These are phyloP conservation scores for Collariella sp. DNA, from an alignment of 495 filamentous ascomycete genomes.

Conservation along the genomic window DNA sequence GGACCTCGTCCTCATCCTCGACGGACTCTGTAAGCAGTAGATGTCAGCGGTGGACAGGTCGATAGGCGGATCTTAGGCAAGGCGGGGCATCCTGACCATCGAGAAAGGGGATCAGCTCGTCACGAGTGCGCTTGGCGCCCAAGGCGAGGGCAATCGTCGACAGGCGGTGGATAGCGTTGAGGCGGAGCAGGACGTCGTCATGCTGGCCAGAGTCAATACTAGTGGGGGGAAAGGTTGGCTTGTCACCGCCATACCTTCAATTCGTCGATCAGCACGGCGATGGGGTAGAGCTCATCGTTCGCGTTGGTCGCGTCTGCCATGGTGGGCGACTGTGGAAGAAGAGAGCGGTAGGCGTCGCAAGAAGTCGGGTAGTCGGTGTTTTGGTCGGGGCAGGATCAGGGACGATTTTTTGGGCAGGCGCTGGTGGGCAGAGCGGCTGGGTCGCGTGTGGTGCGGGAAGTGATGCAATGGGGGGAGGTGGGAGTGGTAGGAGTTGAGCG, in stretches of 20 bases:
- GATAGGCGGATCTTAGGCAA: background rate
- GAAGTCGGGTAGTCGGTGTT: conserved; percentile 7
- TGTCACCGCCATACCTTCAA: conserved; percentile 65
- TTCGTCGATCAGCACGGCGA: conserved; percentile 98
- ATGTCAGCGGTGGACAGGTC: conserved; percentile 13
- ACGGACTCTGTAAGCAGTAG: conserved; percentile 66
- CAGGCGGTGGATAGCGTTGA: conserved; percentile 96
- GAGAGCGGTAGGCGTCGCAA: conserved; percentile 9
- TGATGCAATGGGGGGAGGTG: conserved; percentile 29
- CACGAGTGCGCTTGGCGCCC: conserved; percentile 88
- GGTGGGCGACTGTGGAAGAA: conserved; percentile 25
- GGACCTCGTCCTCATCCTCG: conserved; percentile 96
- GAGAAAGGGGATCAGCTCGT: conserved; percentile 96
- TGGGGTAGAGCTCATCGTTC: conserved; percentile 97
- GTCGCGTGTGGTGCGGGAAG: conserved; percentile 25
- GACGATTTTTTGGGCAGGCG: conserved; percentile 18
- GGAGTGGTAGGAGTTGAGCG: too few species aligned
- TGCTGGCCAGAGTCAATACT: conserved; percentile 49
- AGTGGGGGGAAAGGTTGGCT: background rate
- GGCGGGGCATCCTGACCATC: conserved; percentile 58
- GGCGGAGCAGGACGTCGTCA: conserved; percentile 91
- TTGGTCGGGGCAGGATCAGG: conserved; percentile 1
- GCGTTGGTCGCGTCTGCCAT: conserved; percentile 49
- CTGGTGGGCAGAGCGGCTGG: conserved; percentile 18
- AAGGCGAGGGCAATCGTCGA: conserved; percentile 95